Evolutionary conservation across 257 asterid genomes (phyloP).

Genomic region (Solanum rostratum): DNA sequence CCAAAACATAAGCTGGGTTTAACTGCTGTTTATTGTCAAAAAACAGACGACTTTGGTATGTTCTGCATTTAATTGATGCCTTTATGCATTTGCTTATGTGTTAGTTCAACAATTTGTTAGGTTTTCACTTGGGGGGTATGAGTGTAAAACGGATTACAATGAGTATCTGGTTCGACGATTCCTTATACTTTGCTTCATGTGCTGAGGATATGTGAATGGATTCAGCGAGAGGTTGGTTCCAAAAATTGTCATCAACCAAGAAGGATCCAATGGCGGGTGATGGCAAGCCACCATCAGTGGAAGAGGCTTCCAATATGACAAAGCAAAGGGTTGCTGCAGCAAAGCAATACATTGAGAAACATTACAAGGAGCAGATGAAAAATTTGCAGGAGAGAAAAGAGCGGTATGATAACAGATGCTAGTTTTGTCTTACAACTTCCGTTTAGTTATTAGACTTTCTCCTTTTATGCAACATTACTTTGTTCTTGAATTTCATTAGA

Average conservation of each 20-base stretch:
- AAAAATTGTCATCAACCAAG: constrained; percentile 49
- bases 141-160: constrained; percentile 14
- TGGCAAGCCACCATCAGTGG: constrained; percentile 34
- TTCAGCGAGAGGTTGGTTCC: constrained; percentile 83
- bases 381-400: constrained; percentile 91
- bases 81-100: background rate
- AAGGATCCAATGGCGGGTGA: constrained; percentile 71
- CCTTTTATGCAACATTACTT: background rate
- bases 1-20: background rate
- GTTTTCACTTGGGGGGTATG: constrained; percentile 12
- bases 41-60: background rate
- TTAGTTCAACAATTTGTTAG: constrained; percentile 7
- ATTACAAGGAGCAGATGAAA: constrained; percentile 87
- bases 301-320: constrained; percentile 81
- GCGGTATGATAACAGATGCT: constrained; percentile 36
- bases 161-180: constrained; percentile 20
- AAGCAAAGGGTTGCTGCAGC: constrained; percentile 97
- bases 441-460: background rate
- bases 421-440: background rate
- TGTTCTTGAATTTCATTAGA: background rate
- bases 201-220: constrained; percentile 47
- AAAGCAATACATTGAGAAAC: constrained; percentile 95
- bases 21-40: background rate
- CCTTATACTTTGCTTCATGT: constrained; percentile 17
- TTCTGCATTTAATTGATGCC: background rate